Evolutionary conservation across 2,329 filamentous ascomycete genomes (phyloP).

Genomic region (Aureobasidium sp.): DNA sequence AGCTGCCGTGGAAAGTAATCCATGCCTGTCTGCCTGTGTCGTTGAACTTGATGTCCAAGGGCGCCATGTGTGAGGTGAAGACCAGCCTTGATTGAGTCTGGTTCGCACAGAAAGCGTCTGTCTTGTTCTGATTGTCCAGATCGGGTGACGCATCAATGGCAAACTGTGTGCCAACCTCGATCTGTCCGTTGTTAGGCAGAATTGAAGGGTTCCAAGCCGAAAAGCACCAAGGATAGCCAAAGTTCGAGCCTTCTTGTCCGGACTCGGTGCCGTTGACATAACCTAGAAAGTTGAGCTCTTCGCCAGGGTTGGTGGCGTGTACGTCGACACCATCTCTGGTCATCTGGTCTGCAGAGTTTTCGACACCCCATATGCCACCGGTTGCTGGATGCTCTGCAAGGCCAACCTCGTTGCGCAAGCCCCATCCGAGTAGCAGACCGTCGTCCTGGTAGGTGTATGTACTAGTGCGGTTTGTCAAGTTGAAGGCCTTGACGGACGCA

Average conservation of each 20-base stretch:
- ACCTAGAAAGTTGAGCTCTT: slow-evolving; percentile 68
- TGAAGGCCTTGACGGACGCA: slow-evolving; percentile 61
- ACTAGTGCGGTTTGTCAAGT: slow-evolving; percentile 35
- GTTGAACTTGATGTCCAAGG: slow-evolving; percentile 64
- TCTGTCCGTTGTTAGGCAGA: slow-evolving; percentile 41
- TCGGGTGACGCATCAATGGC: slow-evolving; percentile 33
- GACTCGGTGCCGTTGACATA: slow-evolving; percentile 46
- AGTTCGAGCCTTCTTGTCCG: slow-evolving; percentile 47
- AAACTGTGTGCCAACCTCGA: slow-evolving; percentile 44
- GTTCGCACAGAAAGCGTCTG: slow-evolving; percentile 40
- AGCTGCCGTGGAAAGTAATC: slow-evolving; percentile 66
- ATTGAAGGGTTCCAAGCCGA: slow-evolving; percentile 54
- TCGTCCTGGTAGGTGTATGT: slow-evolving; percentile 45
- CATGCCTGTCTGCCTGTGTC: slow-evolving; percentile 52
- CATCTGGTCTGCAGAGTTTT: slow-evolving; percentile 64
- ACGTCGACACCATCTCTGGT: slow-evolving; percentile 46
- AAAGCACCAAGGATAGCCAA: slow-evolving; percentile 66
- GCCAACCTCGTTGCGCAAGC: slow-evolving; percentile 65
- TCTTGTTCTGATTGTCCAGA: slow-evolving; percentile 38
- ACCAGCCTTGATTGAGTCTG: slow-evolving; percentile 46
- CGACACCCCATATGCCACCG: slow-evolving; percentile 51
- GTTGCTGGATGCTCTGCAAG: slow-evolving; percentile 54
- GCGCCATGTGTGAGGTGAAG: slow-evolving; percentile 61
- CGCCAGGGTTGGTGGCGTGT: slow-evolving; percentile 62
- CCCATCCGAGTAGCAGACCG: slow-evolving; percentile 54